Evolutionary conservation across 768 basidiomycete genomes (phyloP), one percentile per base, ranked within the genome.

Genomic region (Aureoboletus auriporus): DNA sequence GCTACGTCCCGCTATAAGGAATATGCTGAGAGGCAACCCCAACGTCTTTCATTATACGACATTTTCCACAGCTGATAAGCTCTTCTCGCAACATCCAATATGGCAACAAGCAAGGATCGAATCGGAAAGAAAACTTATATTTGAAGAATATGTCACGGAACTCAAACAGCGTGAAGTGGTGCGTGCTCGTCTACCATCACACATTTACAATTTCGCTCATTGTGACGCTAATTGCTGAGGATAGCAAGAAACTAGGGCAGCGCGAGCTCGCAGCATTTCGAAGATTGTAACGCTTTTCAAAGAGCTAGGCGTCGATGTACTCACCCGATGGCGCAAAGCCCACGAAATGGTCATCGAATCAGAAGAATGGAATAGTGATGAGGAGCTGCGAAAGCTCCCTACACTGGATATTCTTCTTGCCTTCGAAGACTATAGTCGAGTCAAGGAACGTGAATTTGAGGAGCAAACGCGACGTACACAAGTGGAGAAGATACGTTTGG

Each of bases 41-140:
- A 86, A 85, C 56, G 89, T 96, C 44, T 90, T 90, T 70, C 84
- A 91, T 61, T 96, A 93, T 64, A 86, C 89, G 39, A 94, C 93
- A 2, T 95, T 94, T 69, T 70, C 80, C 28, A 94, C 92, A 42
- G 93, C 90, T 50, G 89, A 93, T 68, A 84, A 77, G 64, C 77
- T 89, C 49, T 95, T 97, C 61, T 75, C 82, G 5, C 80, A 85
- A 67, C 89, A 95, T 62, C 87, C 89, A 31, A 87, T 91, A 54
- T 99, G 96, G 96, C 82, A 85, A 54, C 86, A 90, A 62, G 85
- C 86, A 14, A 82, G 81, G 60, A 74, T 93, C 29, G 90, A 92
- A 65, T 77, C 87, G 6, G 96, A 99, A 70, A 75, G 94, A 51
- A 83, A 73, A 59, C 75, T 87, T 40, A 82, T 99, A 49, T 94